Evolutionary conservation across 75 land plant species (phyloP).

Genomic region (Isoetes taiwanensis): DNA sequence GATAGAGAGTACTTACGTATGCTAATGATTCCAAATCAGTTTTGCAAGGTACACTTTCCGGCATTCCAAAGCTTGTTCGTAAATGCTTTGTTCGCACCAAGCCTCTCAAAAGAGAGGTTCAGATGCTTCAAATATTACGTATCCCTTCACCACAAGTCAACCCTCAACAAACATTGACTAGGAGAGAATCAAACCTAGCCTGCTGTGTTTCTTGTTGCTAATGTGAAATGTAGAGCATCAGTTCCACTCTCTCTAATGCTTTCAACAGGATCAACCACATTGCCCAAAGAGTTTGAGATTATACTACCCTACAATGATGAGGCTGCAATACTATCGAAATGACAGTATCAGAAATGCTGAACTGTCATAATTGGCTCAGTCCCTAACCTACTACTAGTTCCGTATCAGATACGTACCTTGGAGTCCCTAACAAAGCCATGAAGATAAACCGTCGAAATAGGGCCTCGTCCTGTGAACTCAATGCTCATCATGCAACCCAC

Average conservation of each 20-base stretch:
- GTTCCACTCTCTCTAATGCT: constrained; percentile 81
- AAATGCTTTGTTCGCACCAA: constrained; percentile 82
- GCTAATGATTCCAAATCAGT: too few species aligned
- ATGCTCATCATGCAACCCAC: constrained; percentile 99
- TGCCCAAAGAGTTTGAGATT: constrained; percentile 95
- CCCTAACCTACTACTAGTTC: neutral
- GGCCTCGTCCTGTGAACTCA: constrained; percentile 84
- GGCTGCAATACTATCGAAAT: neutral
- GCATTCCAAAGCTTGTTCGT: constrained; percentile 98
- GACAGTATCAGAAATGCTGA: neutral
- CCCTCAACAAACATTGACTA: neutral
- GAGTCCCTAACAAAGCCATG: constrained; percentile 96
- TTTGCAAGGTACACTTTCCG: constrained; percentile 82
- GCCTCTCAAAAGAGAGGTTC: constrained; percentile 72
- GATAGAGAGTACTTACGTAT: too few species aligned
- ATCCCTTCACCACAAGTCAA: neutral
- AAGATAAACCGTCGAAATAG: constrained; percentile 77
- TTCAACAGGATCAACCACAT: constrained; percentile 87
- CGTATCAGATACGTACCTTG: constrained; percentile 33
- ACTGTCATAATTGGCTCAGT: neutral
- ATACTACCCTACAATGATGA: constrained; percentile 60
- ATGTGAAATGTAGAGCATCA: constrained; percentile 89
- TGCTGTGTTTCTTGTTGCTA: constrained; percentile 77
- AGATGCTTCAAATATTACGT: constrained; percentile 43
- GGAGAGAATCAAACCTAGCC: constrained; percentile 57